Evolutionary conservation across 2,329 filamentous ascomycete genomes (phyloP).

Genomic region (Stromatinia cepivora): DNA sequence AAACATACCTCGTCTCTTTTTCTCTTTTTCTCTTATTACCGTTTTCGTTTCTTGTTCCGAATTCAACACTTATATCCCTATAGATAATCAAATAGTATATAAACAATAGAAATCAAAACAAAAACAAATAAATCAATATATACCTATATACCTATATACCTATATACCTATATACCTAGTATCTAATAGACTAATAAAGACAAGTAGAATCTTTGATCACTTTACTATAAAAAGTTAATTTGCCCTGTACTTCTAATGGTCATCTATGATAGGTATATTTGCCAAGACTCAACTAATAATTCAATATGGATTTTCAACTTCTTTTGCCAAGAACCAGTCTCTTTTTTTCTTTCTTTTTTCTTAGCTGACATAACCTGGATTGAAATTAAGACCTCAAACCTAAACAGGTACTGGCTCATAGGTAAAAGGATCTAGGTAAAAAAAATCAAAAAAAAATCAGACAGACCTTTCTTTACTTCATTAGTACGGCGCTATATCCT

Average conservation of each 20-base stretch:
- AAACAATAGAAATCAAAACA: background rate
- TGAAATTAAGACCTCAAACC: background rate
- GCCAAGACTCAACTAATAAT: background rate
- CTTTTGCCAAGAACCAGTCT: conserved; percentile 9
- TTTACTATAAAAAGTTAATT: background rate
- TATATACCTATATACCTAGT: no score
- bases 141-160: no score
- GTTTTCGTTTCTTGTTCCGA: background rate
- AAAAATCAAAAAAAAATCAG: background rate
- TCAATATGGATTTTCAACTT: background rate
- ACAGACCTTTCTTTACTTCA: background rate
- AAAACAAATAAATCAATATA: background rate
- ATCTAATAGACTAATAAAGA: no score
- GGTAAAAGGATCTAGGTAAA: background rate
- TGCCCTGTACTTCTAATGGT: background rate
- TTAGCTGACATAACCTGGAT: background rate
- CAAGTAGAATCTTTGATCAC: background rate
- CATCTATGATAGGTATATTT: background rate
- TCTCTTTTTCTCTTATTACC: background rate
- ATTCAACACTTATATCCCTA: background rate
- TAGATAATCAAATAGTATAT: background rate
- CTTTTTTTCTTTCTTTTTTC: background rate
- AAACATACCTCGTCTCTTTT: background rate
- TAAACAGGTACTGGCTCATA: background rate
- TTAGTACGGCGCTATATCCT: background rate